phyloP scores from a whole-genome alignment of 2,329 filamentous ascomycete species.

The Didymellaceae sp. region DNA sequence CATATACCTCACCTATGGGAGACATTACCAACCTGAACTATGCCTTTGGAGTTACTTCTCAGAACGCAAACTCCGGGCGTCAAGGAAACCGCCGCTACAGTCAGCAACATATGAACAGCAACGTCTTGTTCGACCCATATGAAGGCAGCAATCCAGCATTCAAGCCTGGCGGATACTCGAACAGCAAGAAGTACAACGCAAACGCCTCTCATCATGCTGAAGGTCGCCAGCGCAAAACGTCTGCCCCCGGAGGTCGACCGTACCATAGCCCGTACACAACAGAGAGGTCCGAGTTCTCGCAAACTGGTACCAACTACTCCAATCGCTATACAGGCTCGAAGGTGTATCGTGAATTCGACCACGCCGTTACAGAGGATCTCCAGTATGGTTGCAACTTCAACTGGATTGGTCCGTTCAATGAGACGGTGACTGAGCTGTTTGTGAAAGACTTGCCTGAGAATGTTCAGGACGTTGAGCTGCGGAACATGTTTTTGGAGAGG shows the following conservation, averaged over 20 bases:
- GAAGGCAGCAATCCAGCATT: slow-evolving; percentile 31
- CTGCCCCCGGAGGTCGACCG: slow-evolving; percentile 19
- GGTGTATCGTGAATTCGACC: slow-evolving; percentile 21
- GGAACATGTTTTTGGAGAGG: slow-evolving; percentile 24
- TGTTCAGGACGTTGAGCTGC: slow-evolving; percentile 21
- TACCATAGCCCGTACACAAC: slow-evolving; percentile 18
- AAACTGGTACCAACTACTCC: slow-evolving; percentile 2
- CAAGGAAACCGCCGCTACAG: slow-evolving; percentile 19
- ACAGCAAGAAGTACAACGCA: slow-evolving; percentile 21
- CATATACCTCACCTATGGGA: slow-evolving; percentile 25
- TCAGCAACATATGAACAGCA: slow-evolving; percentile 8
- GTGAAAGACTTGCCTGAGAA: slow-evolving; percentile 32
- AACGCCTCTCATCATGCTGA: slow-evolving; percentile 20
- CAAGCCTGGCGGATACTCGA: slow-evolving; percentile 18
- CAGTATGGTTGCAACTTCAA: slow-evolving; percentile 31
- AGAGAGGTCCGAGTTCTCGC: slow-evolving; percentile 14
- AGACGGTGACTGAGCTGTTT: slow-evolving; percentile 35
- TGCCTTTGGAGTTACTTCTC: slow-evolving; percentile 10
- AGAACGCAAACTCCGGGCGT: slow-evolving; percentile 18
- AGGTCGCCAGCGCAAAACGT: slow-evolving; percentile 31
- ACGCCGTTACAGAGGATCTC: slow-evolving; percentile 25
- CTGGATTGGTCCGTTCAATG: slow-evolving; percentile 42
- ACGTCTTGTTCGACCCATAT: slow-evolving; percentile 39
- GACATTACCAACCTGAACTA: slow-evolving; percentile 42
- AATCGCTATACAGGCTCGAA: slow-evolving; percentile 16